phyloP scores from a whole-genome alignment of 768 basidiomycete species.

The Bullera alba region DNA sequence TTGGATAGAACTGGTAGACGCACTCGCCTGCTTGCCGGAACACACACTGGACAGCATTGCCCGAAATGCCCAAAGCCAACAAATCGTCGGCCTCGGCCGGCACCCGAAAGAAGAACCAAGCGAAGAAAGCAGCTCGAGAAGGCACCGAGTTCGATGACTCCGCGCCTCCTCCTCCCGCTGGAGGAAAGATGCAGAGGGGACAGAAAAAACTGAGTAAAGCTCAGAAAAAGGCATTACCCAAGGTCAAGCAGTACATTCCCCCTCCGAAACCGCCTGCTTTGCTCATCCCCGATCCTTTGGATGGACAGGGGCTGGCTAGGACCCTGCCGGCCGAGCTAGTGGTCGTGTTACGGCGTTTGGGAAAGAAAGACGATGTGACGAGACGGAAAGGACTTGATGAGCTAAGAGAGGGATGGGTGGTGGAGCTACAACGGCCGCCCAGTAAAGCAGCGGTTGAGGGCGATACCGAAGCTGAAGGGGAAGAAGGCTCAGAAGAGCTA shows the following conservation, averaged over 20 bases:
- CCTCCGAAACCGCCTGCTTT: constrained; percentile 57
- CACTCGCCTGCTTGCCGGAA: too few relatives aligned
- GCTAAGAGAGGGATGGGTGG: constrained; percentile 62
- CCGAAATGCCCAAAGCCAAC: constrained; percentile 32
- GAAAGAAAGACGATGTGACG: constrained; percentile 84
- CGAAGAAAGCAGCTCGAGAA: constrained; percentile 58
- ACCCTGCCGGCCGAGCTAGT: constrained; percentile 71
- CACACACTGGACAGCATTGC: too few relatives aligned
- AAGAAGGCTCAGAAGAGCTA: constrained; percentile 46
- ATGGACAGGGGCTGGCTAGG: constrained; percentile 69
- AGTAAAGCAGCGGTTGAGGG: too few relatives aligned
- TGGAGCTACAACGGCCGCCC: constrained; percentile 46
- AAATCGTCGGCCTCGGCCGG: constrained; percentile 77
- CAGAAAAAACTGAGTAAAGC: constrained; percentile 53
- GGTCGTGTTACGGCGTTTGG: constrained; percentile 69
- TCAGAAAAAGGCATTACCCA: constrained; percentile 57
- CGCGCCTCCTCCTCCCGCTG: constrained; percentile 20
- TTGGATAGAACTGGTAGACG: too few relatives aligned
- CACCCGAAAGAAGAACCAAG: constrained; percentile 92
- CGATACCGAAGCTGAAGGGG: constrained; percentile 50
- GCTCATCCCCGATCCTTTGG: constrained; percentile 68
- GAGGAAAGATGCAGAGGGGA: constrained; percentile 51
- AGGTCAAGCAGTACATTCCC: constrained; percentile 77
- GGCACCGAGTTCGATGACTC: constrained; percentile 21
- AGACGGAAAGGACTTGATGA: constrained; percentile 80